A percentile compares a stretch with the other conserved stretches of the same genome.
phyloP scores from a whole-genome alignment of 2,329 filamentous ascomycete genomes.

The Aspergillus amoenus region DNA sequence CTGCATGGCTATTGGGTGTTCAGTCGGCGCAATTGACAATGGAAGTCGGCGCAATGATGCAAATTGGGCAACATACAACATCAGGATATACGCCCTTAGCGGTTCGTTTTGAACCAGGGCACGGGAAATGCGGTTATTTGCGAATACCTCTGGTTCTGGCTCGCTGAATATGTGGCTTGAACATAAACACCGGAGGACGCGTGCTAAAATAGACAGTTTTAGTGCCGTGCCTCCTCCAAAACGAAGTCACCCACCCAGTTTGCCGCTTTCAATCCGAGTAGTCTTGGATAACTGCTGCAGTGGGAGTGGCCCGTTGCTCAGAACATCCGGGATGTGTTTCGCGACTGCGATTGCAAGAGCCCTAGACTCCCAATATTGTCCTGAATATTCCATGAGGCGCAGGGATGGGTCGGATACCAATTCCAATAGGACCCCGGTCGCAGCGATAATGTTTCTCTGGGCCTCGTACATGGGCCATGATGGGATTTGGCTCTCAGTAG shows the following conservation, averaged over 20 bases:
- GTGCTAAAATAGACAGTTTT: not conserved
- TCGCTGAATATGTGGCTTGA: constrained; percentile 8
- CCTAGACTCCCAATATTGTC: constrained; percentile 5
- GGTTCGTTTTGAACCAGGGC: constrained; percentile 7
- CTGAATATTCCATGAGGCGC: constrained; percentile 2
- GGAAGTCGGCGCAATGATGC: too few relatives aligned
- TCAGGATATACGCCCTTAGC: constrained; percentile 4
- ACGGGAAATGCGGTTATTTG: constrained; percentile 4
- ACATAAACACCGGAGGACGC: constrained; percentile 10
- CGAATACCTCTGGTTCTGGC: not conserved
- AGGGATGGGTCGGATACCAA: constrained; percentile 3
- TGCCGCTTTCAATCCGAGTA: not conserved
- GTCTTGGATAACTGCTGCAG: not conserved
- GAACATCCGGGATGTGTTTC: constrained; percentile 1
- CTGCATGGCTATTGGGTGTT: not conserved
- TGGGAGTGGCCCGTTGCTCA: not conserved
- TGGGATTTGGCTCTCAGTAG: too few relatives aligned
- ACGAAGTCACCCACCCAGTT: constrained; percentile 1
- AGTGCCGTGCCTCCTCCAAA: not conserved
- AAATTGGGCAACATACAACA: not conserved
- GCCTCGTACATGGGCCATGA: constrained; percentile 1
- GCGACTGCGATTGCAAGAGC: constrained; percentile 4
- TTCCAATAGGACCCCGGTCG: not conserved
- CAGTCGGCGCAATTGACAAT: too few relatives aligned
- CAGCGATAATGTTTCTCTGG: not conserved